Conservation (phyloP, 352 stramenopile genomes). For the Pythium coloratum region DNA sequence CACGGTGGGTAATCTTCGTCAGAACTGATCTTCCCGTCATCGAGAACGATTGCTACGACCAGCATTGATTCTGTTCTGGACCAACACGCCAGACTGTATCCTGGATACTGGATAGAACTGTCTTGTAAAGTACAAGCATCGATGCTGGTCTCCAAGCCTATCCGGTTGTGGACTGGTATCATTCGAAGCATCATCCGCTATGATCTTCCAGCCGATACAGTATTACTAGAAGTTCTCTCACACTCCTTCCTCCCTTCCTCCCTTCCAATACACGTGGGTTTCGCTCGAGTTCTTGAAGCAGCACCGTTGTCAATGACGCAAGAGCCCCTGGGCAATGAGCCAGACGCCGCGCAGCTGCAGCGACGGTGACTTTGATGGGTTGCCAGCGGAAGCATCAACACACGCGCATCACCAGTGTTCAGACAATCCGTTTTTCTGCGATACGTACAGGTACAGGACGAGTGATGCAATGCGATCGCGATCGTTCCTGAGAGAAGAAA, state of each 20-base stretch:
- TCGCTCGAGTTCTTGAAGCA: neutral
- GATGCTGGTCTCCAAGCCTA: no score
- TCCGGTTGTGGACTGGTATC: no score
- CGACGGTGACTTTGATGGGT: neutral
- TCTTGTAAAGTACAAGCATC: no score
- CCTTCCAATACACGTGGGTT: neutral
- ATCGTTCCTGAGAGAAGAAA: no score
- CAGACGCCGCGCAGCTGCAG: slow-evolving; percentile 5
- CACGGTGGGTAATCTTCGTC: slow-evolving; percentile 4
- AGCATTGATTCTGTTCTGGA: neutral
- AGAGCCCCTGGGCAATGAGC: neutral
- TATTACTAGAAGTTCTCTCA: no score
- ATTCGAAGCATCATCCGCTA: no score
- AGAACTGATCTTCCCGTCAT: neutral
- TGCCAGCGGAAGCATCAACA: neutral
- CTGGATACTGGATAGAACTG: no score
- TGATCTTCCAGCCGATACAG: no score
- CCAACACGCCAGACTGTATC: no score
- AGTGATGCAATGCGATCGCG: no score
- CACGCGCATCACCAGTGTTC: slow-evolving; percentile 11
- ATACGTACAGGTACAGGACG: slow-evolving; percentile 10
- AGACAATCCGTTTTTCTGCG: slow-evolving; percentile 20
- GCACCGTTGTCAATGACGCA: neutral
- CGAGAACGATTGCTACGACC: neutral
- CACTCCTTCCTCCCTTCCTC: neutral